Base-by-base conservation (phyloP, 768 basidiomycete species). In the Leccinum ochraceum region DNA sequence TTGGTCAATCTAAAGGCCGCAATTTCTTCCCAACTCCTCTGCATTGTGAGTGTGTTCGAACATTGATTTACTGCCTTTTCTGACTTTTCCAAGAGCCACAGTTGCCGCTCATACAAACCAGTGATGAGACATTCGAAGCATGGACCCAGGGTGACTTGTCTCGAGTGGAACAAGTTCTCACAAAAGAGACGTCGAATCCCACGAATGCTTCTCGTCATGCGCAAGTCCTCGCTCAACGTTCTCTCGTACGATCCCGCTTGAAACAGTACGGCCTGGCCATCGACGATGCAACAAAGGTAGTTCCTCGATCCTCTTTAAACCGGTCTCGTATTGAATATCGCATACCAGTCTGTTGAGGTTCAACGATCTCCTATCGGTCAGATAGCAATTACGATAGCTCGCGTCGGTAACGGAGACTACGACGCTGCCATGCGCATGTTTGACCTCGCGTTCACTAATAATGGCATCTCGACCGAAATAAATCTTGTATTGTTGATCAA, bases 401-500 rank as follows among this genome's bases (percentile, higher is more conserved):
- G 1, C 0, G 4, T 44, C 17, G 16, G 54, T 3, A 34, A 49
- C 9, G 65, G 54, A 4, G 55, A 63, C 1, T 5, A 48, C 3
- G 62, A 64, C 5, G 42, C 20, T 3, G 62, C 32, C 10, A 49
- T 56, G 26, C 26, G 42, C 20, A 3, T 17, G 16, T 60, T 66
- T 24, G 62, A 67, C 39, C 62, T 63, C 17, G 53, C 34, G 1
- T 67, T 67, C 42, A 34, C 6, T 3, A 30, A 30, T 8, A 17
- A 57, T 0, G n/a, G 17, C 16, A 22, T 22, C 13, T 7, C 52
- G 5, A 9, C 5, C 5, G 66, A 67, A 4, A 60, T 20, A 3
- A 44, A 30, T 2, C 37, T 64, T 42, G 55, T 67, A 3, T 42
- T 67, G 17, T 37, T 61, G 3, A 56, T 67, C 26, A 67, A 64